A percentile compares a stretch with the other conserved stretches of the same genome.
Evolutionary conservation across 1,139 yeast genomes (phyloP).

Genomic region (Pichia sp.): DNA sequence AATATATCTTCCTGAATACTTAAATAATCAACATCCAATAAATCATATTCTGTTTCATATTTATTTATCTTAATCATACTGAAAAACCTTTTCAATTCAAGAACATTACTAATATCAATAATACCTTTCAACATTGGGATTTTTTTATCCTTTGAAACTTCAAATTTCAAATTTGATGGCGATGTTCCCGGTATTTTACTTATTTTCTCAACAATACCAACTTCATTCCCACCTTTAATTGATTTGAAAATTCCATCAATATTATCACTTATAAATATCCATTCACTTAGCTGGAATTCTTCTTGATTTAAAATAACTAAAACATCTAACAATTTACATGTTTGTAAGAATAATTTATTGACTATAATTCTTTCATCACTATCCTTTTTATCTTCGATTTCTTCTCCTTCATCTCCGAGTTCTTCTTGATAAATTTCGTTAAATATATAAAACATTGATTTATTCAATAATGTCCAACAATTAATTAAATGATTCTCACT

Average conservation of each 20-base stretch:
- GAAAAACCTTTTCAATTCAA: conserved; percentile 52
- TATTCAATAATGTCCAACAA: conserved; percentile 64
- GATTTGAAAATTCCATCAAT: conserved; percentile 48
- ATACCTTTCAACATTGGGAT: conserved; percentile 47
- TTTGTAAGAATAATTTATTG: conserved; percentile 34
- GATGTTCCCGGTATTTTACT: conserved; percentile 20
- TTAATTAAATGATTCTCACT: conserved; percentile 60
- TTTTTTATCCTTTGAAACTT: conserved; percentile 10
- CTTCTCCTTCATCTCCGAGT: conserved; percentile 24
- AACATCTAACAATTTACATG: conserved; percentile 74
- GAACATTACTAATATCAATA: conserved; percentile 37
- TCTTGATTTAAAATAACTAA: conserved; percentile 61
- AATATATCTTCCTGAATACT: conserved; percentile 50
- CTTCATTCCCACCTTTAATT: conserved; percentile 32
- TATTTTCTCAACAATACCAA: conserved; percentile 45
- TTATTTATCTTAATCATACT: conserved; percentile 64
- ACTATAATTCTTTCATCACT: conserved; percentile 27
- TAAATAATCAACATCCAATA: conserved; percentile 42
- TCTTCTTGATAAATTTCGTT: conserved; percentile 37
- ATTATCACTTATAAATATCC: conserved; percentile 77
- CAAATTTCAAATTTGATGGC: background rate
- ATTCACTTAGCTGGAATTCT: conserved; percentile 74
- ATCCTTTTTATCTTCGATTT: background rate
- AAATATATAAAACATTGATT: conserved; percentile 23
- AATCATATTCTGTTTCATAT: conserved; percentile 65